phyloP scores from a whole-genome alignment of 495 filamentous ascomycete genomes.

The Podospora appendiculata region DNA sequence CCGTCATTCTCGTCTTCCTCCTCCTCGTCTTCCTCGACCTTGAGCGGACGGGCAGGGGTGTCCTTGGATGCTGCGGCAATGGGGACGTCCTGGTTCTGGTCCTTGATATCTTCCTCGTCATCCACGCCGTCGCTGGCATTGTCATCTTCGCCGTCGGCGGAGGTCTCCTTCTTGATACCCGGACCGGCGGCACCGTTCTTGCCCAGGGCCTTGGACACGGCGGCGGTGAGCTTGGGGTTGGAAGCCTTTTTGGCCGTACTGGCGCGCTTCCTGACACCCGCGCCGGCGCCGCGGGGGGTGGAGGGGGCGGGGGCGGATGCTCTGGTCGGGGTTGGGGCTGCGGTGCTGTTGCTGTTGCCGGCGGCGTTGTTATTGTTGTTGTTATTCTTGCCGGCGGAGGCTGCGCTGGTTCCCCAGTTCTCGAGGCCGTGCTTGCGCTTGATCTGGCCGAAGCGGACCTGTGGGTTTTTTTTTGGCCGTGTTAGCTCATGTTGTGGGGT shows the following conservation, averaged over 20 bases:
- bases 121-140: background rate
- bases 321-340: background rate
- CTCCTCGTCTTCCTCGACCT: too few relatives aligned
- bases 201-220: background rate
- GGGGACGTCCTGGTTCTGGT: background rate
- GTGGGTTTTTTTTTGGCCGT: background rate
- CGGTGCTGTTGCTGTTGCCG: background rate
- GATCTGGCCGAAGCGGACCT: constrained; percentile 25
- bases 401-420: background rate
- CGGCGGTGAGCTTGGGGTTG: background rate
- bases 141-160: background rate
- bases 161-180: background rate
- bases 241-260: background rate
- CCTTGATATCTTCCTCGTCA: background rate
- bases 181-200: too few relatives aligned
- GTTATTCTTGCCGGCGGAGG: background rate
- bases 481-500: background rate
- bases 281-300: too few relatives aligned
- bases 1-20: too few relatives aligned
- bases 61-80: too few relatives aligned
- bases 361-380: background rate
- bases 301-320: background rate
- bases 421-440: constrained; percentile 20
- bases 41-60: too few relatives aligned
- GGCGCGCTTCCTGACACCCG: too few relatives aligned